Evolutionary conservation across 176 grass and related monocot species (phyloP), one percentile per base, ranked within the genome.

Genomic region (Zea luxurians): DNA sequence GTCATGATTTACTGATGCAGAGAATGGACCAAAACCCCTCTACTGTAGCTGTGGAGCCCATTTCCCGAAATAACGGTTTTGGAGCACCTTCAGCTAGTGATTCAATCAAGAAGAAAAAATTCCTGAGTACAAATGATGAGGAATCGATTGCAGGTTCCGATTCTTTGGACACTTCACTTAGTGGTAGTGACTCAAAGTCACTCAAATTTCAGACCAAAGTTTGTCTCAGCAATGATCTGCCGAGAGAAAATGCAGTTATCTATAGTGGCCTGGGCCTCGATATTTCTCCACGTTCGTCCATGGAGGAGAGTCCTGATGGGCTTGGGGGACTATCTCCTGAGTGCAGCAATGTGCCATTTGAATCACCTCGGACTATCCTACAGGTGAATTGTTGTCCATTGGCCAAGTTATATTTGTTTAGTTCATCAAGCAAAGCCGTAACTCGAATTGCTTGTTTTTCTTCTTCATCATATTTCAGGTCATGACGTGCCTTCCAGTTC

Each of bases 331-430:
- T 76, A 40, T 96, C 82, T 71, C 69, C 79, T 58, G 87, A 85
- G 60, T 90, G 71, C 48, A 80, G 67, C 52, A 77, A 82, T 45
- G 10, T 78, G 48, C 81, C 85, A 58, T 67, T 68, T 84, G 93
- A 92, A 90, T 97, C 93, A 79, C 93, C 93, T 63, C 74, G 48
- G 54, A 83, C 80, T 48, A 97, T 97, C 81, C 79, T 97, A 52
- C 76, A 93, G 88, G 93, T 97, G 84, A 80, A 62, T 12, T 79
- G 41, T n/a, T 58, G 12, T 77, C 38, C 72, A 53, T 50, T 70
- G 50, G 52, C 40, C 63, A 35, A 50, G 44, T 78, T 77, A 61
- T 78, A 6, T 62, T 70, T 77, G 42, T 18, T 84, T 46, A 73
- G 48, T 44, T 61, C 7, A 55, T 64, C 49, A 75, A 72, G 11